Percentiles rank a stretch among this genome's conserved stretches.
Conservation (phyloP, 495 filamentous ascomycete genomes). For the Penicillium antarcticum region DNA sequence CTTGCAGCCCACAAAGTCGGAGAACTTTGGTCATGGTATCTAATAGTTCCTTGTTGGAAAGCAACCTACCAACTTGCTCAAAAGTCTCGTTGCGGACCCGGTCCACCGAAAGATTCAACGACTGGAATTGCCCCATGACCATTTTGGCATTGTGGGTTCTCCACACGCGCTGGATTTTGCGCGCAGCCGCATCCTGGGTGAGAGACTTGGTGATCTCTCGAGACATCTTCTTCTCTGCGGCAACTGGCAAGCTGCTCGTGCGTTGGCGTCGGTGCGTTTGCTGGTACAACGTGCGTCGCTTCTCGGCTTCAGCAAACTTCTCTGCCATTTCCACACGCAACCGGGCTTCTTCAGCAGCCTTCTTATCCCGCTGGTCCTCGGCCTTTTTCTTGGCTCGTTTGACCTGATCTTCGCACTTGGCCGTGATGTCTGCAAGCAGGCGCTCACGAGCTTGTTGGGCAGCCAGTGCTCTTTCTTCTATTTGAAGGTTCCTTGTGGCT, state of each 20-base stretch:
- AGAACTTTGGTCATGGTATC: conserved; percentile 67
- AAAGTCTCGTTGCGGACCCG: conserved; percentile 72
- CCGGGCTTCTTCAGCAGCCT: conserved; percentile 79
- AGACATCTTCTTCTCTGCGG: conserved; percentile 52
- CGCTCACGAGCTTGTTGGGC: conserved; percentile 88
- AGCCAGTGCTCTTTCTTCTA: conserved; percentile 83
- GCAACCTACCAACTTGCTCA: conserved; percentile 72
- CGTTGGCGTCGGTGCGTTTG: conserved; percentile 57
- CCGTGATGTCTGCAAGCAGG: conserved; percentile 88
- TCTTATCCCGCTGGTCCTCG: conserved; percentile 85
- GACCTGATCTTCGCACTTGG: conserved; percentile 92
- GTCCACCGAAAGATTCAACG: conserved; percentile 70
- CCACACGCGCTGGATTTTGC: conserved; percentile 77
- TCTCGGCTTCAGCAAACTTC: conserved; percentile 83
- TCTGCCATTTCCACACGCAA: conserved; percentile 79
- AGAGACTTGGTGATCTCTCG: conserved; percentile 41
- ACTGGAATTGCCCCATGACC: conserved; percentile 62
- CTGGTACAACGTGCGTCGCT: conserved; percentile 56
- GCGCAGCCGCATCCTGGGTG: conserved; percentile 64
- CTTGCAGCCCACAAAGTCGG: conserved; percentile 70
- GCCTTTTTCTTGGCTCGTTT: conserved; percentile 89
- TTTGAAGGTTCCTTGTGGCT: conserved; percentile 57
- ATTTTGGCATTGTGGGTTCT: conserved; percentile 56
- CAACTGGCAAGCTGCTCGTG: conserved; percentile 59
- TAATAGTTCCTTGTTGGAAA: conserved; percentile 74